phyloP scores from a whole-genome alignment of 805 yeast genomes.

The Brettanomyces anomalus region DNA sequence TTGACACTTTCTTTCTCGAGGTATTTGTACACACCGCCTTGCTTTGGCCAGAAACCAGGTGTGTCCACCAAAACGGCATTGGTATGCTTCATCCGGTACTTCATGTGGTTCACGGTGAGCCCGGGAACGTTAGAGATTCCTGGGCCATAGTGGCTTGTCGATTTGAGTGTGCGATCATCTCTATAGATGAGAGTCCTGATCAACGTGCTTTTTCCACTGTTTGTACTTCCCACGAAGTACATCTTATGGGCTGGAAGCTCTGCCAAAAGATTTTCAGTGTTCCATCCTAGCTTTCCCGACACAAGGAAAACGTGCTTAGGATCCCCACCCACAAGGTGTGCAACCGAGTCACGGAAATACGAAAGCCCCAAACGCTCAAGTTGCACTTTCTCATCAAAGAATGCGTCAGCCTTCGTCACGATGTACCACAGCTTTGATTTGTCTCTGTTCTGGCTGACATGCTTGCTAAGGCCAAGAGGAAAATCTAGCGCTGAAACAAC shows the following conservation, averaged over 20 bases:
- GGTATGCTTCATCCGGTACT: conserved; percentile 13
- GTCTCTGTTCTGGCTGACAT: conserved; percentile 26
- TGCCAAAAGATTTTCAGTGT: conserved; percentile 29
- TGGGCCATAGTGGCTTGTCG: conserved; percentile 30
- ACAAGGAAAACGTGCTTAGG: conserved; percentile 34
- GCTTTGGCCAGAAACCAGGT: conserved; percentile 33
- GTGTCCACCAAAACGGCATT: conserved; percentile 30
- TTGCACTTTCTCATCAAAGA: conserved; percentile 16
- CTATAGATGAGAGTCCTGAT: conserved; percentile 34
- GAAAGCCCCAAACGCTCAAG: conserved; percentile 16
- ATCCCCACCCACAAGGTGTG: conserved; percentile 19
- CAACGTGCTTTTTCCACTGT: conserved; percentile 62
- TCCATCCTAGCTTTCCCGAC: conserved; percentile 49
- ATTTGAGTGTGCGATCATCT: conserved; percentile 12
- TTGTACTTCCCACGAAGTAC: conserved; percentile 57
- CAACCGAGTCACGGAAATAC: conserved; percentile 27
- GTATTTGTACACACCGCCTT: conserved; percentile 24
- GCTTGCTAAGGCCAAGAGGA: conserved; percentile 47
- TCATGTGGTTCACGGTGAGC: conserved; percentile 46
- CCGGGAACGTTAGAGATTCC: conserved; percentile 55
- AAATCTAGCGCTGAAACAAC: conserved; percentile 63
- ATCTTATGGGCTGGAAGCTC: conserved; percentile 29
- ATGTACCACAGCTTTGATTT: conserved; percentile 31
- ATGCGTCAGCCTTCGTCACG: conserved; percentile 32
- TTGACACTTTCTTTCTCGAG: conserved; percentile 10